Evolutionary conservation across 306 rosid species (phyloP), one percentile per base, ranked within the genome.

Genomic region (Elaeagnus macrophylla): DNA sequence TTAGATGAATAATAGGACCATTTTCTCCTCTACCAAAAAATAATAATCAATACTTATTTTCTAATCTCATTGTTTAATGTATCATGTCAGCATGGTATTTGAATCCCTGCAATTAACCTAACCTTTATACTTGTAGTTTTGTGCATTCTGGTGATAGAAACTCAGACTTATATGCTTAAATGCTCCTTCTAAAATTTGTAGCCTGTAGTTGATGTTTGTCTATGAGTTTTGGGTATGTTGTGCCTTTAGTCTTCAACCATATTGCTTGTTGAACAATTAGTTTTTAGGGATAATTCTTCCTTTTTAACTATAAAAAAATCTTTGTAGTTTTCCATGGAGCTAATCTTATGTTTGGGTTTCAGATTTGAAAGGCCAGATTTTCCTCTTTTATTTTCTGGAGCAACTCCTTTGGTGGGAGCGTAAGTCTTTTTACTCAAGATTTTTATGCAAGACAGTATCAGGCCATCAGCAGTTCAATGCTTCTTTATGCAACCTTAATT

Each of bases 291-390:
- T 17, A 54, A 50, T 39, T 50, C 19, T 48, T 9, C 49, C 49
- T 5, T 45, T 55, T 68, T 50, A 12, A 35, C 16, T n/a, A 4
- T 45, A 42, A 43, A 16, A 39, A 39, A 25, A 25, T 3, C 32
- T 54, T 44, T 44, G 17, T 50, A 42, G 56, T 51, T 38, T 12
- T 53, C 61, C 50, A 17, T 42, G 49, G 58, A 59, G 54, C 67
- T 78, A 69, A 84, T 57, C 45, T 61, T 65, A 14, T 53, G 47
- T 71, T 65, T 60, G 67, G 57, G 35, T 80, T 74, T 64, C 87
- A 91, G 99, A 64, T 91, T 91, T 67, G 81, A 79, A 75, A 87
- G 99, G 62, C 78, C 85, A 40, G 99, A 87, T 59, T 84, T 91
- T 44, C 81, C 96, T 48, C 83, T 75, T 67, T 59, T 82, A 53